A percentile compares a stretch with the other conserved stretches of the same genome.
Evolutionary conservation across 352 stramenopile genomes (phyloP).

Genomic region (Blastocystis sp.): DNA sequence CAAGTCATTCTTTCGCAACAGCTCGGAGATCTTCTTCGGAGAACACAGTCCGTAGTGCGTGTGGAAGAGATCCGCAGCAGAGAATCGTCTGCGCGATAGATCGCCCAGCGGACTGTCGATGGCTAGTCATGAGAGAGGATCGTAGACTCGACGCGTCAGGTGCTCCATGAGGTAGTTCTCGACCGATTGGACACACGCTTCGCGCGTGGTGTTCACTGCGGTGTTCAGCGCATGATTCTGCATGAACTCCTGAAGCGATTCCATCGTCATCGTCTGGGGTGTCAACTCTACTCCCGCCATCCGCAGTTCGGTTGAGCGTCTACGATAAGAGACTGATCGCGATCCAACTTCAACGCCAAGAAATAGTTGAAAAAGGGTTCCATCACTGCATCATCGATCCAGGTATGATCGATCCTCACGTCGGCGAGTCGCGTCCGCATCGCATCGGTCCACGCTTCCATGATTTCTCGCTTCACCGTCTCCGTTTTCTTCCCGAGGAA

Average conservation of each 20-base stretch:
- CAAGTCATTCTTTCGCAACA: background rate
- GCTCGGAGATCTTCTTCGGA: background rate
- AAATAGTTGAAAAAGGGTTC: slow-evolving; percentile 20
- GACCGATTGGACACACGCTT: slow-evolving; percentile 31
- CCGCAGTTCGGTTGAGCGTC: slow-evolving; percentile 12
- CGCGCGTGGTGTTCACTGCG: background rate
- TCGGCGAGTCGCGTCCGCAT: background rate
- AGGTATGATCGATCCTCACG: background rate
- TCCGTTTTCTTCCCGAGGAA: background rate
- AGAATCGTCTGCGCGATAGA: background rate
- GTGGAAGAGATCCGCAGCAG: slow-evolving; percentile 27
- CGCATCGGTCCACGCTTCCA: background rate
- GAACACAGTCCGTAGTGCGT: background rate
- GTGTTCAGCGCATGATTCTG: background rate
- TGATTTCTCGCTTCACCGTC: background rate
- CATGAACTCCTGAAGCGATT: background rate
- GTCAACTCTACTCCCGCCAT: background rate
- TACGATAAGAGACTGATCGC: background rate
- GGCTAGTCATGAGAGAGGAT: background rate
- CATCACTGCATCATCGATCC: background rate
- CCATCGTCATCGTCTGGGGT: background rate
- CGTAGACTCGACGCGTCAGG: background rate
- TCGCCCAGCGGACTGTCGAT: background rate
- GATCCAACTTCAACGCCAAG: background rate
- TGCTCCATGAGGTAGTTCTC: slow-evolving; percentile 45